Conservation (phyloP, 345 rosid species). For the Hypericum androsaemum region DNA sequence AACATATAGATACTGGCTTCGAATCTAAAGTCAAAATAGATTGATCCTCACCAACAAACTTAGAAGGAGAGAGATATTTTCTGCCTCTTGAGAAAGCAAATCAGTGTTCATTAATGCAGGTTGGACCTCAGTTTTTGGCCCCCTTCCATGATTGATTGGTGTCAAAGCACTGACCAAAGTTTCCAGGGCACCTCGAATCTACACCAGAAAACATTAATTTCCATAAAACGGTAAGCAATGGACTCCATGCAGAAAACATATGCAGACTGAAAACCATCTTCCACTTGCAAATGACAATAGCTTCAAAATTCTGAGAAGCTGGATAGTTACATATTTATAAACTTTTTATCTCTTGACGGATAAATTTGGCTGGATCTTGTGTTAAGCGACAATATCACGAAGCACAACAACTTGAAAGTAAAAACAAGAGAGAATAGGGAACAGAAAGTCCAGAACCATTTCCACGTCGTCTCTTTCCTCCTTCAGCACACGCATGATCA, state of each 20-base stretch:
- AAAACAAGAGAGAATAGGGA: background rate
- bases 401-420: background rate
- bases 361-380: too few species aligned
- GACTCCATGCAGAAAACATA: background rate
- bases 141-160: conserved; percentile 71
- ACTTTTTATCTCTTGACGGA: too few species aligned
- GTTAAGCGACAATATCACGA: too few species aligned
- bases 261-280: too few species aligned
- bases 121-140: conserved; percentile 60
- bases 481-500: conserved; percentile 67
- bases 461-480: conserved; percentile 87
- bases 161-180: conserved; percentile 88
- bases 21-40: background rate
- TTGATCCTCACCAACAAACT: conserved; percentile 69
- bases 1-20: background rate
- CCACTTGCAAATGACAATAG: too few species aligned
- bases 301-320: too few species aligned
- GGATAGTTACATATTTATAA: too few species aligned
- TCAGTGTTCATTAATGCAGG: conserved; percentile 95
- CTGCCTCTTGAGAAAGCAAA: conserved; percentile 87
- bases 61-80: conserved; percentile 83
- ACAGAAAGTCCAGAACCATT: conserved; percentile 42
- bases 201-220: conserved; percentile 8
- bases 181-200: conserved; percentile 95
- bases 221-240: background rate